Conservation (phyloP, 768 basidiomycete genomes). For the Tephrocybe rancida region DNA sequence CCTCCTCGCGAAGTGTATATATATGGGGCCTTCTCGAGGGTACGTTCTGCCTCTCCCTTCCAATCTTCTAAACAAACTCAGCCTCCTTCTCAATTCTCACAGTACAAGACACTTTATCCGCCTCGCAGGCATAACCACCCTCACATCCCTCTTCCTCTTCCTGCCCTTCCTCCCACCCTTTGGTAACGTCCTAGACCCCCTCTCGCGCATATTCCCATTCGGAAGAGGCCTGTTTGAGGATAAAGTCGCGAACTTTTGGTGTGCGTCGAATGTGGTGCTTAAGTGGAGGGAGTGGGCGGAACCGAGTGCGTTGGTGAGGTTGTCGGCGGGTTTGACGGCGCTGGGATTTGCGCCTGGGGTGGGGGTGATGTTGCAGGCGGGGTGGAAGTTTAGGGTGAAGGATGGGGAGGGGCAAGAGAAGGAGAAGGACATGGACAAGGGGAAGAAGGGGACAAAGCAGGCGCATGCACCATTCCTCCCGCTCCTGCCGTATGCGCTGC, state of each 20-base stretch:
- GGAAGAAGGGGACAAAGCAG: constrained; percentile 9
- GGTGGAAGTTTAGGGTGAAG: constrained; percentile 26
- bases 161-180: constrained; percentile 79
- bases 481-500: constrained; percentile 78
- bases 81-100: background rate
- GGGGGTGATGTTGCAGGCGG: constrained; percentile 40
- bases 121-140: constrained; percentile 61
- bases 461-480: constrained; percentile 54
- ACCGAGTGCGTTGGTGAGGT: constrained; percentile 52
- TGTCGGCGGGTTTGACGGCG: constrained; percentile 68
- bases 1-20: constrained; percentile 86
- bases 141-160: constrained; percentile 72
- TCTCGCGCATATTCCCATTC: constrained; percentile 90
- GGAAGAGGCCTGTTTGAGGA: constrained; percentile 90
- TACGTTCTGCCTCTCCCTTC: constrained; percentile 33
- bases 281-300: constrained; percentile 75
- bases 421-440: constrained; percentile 11
- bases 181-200: constrained; percentile 59
- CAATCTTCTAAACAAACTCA: background rate
- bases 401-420: constrained; percentile 8
- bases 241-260: constrained; percentile 98
- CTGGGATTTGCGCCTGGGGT: constrained; percentile 72
- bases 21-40: constrained; percentile 74
- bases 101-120: constrained; percentile 61
- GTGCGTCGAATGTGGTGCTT: constrained; percentile 84